Evolutionary conservation across 306 rosid genomes (phyloP).

Genomic region (Geum urbanum): DNA sequence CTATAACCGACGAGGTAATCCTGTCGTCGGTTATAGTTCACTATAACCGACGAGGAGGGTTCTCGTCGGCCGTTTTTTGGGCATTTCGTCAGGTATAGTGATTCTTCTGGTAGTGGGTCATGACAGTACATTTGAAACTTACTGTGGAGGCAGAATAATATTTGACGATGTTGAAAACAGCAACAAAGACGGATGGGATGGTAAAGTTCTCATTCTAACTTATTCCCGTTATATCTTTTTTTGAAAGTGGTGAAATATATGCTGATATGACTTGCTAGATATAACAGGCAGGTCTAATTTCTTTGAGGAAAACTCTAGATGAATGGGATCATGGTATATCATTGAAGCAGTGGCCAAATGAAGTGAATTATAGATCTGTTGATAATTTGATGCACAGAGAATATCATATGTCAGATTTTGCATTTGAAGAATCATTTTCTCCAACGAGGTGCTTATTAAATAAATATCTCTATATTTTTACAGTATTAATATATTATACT

Average conservation of each 20-base stretch:
- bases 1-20: no score
- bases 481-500: conserved; percentile 15
- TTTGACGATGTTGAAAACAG: conserved; percentile 32
- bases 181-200: conserved; percentile 49
- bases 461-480: background rate
- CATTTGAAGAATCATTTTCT: conserved; percentile 43
- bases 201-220: conserved; percentile 27
- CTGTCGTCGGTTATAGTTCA: no score
- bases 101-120: no score
- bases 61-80: no score
- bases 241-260: background rate
- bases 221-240: background rate
- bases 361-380: conserved; percentile 32
- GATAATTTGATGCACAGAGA: conserved; percentile 33
- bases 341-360: conserved; percentile 43
- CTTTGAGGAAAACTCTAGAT: conserved; percentile 38
- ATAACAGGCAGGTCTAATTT: conserved; percentile 43
- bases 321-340: conserved; percentile 44
- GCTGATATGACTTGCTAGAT: conserved; percentile 12
- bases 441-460: conserved; percentile 43
- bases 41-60: no score
- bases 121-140: conserved; percentile 27
- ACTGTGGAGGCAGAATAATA: conserved; percentile 38
- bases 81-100: no score
- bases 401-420: conserved; percentile 29